A percentile compares a stretch with the other conserved stretches of the same genome.
These are phyloP conservation scores for Pinus albicaulis DNA, from an alignment of 75 land plant genomes.

Conservation along the genomic window DNA sequence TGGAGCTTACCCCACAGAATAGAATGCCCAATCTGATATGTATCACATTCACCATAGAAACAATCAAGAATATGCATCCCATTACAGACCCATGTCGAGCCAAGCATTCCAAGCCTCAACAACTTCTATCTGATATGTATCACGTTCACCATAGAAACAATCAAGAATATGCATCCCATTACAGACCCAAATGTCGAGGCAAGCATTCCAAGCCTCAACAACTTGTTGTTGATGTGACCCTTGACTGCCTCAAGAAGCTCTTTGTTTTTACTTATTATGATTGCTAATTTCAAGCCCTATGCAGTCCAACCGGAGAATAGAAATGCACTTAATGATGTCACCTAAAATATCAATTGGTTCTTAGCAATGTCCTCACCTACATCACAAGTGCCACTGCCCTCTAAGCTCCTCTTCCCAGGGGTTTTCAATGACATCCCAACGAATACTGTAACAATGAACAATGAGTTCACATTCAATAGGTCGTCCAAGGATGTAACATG, in stretches of 20 bases:
- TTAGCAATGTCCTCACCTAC: slow-evolving; percentile 39
- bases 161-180: slow-evolving; percentile 72
- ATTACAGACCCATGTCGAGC: slow-evolving; percentile 71
- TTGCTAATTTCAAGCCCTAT: slow-evolving; percentile 86
- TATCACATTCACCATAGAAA: slow-evolving; percentile 83
- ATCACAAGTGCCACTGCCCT: slow-evolving; percentile 29
- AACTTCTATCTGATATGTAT: too few species aligned
- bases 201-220: slow-evolving; percentile 75
- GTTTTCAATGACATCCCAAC: too few species aligned
- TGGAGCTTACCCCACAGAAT: slow-evolving; percentile 49
- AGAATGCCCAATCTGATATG: slow-evolving; percentile 78
- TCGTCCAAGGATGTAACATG: slow-evolving; percentile 70
- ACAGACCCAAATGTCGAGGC: slow-evolving; percentile 73
- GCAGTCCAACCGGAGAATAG: slow-evolving; percentile 88
- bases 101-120: slow-evolving; percentile 74
- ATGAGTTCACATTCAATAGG: not conserved
- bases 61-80: slow-evolving; percentile 74
- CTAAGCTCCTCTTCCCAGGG: slow-evolving; percentile 43
- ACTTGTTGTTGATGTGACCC: slow-evolving; percentile 49
- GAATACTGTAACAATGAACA: too few species aligned
- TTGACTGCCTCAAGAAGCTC: slow-evolving; percentile 43
- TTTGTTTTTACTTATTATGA: slow-evolving; percentile 72
- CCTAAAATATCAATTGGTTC: slow-evolving; percentile 71
- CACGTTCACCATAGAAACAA: slow-evolving; percentile 79
- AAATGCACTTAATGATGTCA: slow-evolving; percentile 89